These are phyloP conservation scores for Kluyveromyces sp. DNA, from an alignment of 1,139 yeast genomes.

Conservation along the genomic window DNA sequence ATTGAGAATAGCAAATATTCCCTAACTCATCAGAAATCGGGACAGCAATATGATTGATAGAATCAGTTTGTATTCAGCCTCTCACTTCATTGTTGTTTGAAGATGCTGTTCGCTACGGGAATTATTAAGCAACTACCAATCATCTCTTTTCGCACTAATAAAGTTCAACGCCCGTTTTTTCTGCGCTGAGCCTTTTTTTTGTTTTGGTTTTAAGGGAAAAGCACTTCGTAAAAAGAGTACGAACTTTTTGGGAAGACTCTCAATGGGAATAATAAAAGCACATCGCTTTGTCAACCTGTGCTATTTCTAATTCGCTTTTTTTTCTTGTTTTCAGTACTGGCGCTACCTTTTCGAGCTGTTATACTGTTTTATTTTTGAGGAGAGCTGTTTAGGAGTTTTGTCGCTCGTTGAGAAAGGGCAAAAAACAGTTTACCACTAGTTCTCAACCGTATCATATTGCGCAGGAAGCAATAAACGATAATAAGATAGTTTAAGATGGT, in stretches of 20 bases:
- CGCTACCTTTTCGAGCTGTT: not conserved
- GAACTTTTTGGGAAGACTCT: no score
- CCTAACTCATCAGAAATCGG: no score
- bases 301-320: not conserved
- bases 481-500: not conserved
- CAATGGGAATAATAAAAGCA: not conserved
- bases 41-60: no score
- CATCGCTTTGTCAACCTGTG: no score
- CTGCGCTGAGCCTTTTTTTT: conserved; percentile 5
- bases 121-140: not conserved
- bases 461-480: not conserved
- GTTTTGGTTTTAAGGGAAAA: conserved; percentile 5
- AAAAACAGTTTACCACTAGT: not conserved
- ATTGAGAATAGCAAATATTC: not conserved
- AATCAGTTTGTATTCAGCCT: no score
- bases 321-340: not conserved
- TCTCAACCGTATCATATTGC: not conserved
- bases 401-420: not conserved
- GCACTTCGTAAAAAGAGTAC: not conserved
- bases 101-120: not conserved
- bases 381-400: no score
- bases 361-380: not conserved
- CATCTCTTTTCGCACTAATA: not conserved
- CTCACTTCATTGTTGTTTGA: no score
- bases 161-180: not conserved